phyloP scores from a whole-genome alignment of 2,329 filamentous ascomycete species.

The Talaromyces sp. region DNA sequence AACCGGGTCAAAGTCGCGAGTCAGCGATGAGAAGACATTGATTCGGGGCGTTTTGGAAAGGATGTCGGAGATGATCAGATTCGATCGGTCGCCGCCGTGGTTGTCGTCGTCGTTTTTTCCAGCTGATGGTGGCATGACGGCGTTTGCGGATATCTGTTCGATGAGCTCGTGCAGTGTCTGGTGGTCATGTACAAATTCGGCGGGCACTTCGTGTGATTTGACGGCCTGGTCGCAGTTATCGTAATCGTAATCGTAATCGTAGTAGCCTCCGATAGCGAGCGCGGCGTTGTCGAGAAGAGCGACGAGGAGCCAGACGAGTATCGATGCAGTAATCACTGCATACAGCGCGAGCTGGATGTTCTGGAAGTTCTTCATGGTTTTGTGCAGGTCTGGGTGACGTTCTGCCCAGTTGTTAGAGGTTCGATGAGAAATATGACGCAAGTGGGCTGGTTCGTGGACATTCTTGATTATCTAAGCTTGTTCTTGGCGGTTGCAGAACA shows the following conservation, averaged over 20 bases:
- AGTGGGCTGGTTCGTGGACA: not conserved
- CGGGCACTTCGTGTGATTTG: not conserved
- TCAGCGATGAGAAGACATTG: constrained; percentile 77
- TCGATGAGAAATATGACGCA: constrained; percentile 13
- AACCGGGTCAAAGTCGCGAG: constrained; percentile 67
- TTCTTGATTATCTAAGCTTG: not conserved
- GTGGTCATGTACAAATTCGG: not conserved
- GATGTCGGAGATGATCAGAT: constrained; percentile 74
- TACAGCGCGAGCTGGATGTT: constrained; percentile 7
- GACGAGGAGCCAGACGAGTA: constrained; percentile 4
- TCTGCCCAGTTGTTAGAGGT: too few relatives aligned
- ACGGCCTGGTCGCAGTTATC: not conserved
- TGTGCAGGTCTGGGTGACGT: not conserved
- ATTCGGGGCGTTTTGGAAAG: constrained; percentile 72
- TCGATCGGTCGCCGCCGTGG: constrained; percentile 25
- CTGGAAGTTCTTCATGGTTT: constrained; percentile 2
- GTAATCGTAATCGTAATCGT: not conserved
- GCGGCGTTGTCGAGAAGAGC: constrained; percentile 2
- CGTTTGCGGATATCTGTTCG: not conserved
- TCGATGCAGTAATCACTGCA: constrained; percentile 1
- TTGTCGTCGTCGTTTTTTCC: constrained; percentile 12
- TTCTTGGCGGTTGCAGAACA: not conserved
- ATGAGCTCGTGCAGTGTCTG: not conserved
- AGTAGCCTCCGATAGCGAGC: constrained; percentile 1
- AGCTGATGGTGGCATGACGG: constrained; percentile 11